Percentiles rank a stretch among this genome's conserved stretches.
These are phyloP conservation scores for Senna tora DNA, from an alignment of 306 rosid genomes.

Conservation along the genomic window DNA sequence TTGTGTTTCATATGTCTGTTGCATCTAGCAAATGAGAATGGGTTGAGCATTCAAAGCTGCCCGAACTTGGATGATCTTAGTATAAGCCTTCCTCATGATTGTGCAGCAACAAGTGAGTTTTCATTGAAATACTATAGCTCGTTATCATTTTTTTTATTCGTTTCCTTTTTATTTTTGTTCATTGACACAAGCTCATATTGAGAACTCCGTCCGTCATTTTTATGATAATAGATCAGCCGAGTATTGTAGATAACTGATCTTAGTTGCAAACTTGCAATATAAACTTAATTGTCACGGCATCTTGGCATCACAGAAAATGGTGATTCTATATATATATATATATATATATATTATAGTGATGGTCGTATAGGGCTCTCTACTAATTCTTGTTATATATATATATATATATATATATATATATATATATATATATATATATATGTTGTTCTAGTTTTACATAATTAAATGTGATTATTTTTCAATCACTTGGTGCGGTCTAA, in stretches of 20 bases:
- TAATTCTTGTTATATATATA: too few relatives aligned
- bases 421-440: too few relatives aligned
- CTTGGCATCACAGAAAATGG: too few relatives aligned
- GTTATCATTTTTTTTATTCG: too few relatives aligned
- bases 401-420: too few relatives aligned
- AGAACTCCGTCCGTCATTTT: slow-evolving; percentile 6
- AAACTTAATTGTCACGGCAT: neutral
- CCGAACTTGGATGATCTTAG: slow-evolving; percentile 74
- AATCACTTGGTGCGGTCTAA: too few relatives aligned
- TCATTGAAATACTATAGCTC: too few relatives aligned
- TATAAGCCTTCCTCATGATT: slow-evolving; percentile 49
- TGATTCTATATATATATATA: too few relatives aligned
- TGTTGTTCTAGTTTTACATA: too few relatives aligned
- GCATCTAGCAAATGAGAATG: slow-evolving; percentile 94
- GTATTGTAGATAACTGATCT: slow-evolving; percentile 9
- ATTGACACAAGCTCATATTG: neutral
- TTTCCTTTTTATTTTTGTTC: neutral
- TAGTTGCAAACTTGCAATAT: slow-evolving; percentile 4
- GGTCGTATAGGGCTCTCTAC: too few relatives aligned
- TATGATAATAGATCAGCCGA: neutral
- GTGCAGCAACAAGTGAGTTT: slow-evolving; percentile 28
- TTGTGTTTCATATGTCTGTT: slow-evolving; percentile 91
- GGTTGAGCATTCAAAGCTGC: slow-evolving; percentile 65
- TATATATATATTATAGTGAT: too few relatives aligned
- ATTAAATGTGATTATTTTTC: too few relatives aligned